phyloP scores from a whole-genome alignment of 139 green algal genomes.

The Tetradesmus lagerheimii region DNA sequence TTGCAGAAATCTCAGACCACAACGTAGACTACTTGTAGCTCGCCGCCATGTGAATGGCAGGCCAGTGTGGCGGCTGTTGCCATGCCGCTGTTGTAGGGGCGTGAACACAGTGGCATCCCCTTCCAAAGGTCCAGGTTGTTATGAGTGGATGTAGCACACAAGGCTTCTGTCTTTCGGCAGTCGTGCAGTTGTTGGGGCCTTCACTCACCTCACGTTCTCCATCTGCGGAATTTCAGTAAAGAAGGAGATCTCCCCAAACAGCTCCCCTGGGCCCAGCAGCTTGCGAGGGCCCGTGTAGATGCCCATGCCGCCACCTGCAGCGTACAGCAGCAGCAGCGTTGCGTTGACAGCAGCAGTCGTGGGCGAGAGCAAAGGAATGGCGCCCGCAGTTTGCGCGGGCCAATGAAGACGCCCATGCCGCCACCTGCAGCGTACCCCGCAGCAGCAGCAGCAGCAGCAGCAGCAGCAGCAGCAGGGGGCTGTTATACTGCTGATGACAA shows the following conservation, averaged over 20 bases:
- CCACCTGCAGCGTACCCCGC: background rate
- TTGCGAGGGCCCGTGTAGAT: slow-evolving; percentile 18
- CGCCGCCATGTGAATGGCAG: no score
- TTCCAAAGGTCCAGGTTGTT: no score
- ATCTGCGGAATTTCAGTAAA: slow-evolving; percentile 53
- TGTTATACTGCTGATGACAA: no score
- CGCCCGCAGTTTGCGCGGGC: background rate
- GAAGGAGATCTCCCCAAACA: slow-evolving; percentile 50
- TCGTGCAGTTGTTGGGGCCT: no score
- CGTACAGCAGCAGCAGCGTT: background rate
- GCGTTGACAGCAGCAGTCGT: background rate
- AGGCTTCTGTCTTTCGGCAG: no score
- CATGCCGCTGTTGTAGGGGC: no score
- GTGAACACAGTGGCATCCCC: no score
- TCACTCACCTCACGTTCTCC: slow-evolving; percentile 42
- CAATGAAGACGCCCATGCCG: background rate
- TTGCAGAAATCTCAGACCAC: background rate
- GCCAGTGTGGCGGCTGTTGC: no score
- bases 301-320: background rate
- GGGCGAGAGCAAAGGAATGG: no score
- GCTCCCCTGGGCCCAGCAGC: slow-evolving; percentile 23
- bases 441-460: background rate
- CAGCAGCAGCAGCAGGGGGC: no score
- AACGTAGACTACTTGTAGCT: no score
- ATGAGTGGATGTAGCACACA: no score